A percentile compares a stretch with the other conserved stretches of the same genome.
Conservation (phyloP, 2,329 filamentous ascomycete genomes). For the Apiospora phragmitis region DNA sequence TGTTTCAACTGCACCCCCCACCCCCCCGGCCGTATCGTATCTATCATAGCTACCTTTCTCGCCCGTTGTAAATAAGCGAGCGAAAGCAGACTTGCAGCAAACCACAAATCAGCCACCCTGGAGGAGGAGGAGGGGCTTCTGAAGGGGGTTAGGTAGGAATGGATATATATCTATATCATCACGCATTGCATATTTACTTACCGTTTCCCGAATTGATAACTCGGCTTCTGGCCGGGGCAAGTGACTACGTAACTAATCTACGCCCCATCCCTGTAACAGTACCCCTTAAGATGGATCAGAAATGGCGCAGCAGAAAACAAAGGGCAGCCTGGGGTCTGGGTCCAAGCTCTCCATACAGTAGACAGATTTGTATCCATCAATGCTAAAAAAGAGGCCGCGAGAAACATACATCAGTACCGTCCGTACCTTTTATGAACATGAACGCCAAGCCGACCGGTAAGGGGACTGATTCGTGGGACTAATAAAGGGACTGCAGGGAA, state of each 20-base stretch:
- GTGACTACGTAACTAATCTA: constrained; percentile 14
- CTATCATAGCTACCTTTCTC: neutral
- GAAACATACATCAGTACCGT: neutral
- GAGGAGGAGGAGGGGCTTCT: neutral
- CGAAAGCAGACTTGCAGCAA: constrained; percentile 14
- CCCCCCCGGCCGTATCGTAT: constrained; percentile 7
- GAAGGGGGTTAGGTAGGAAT: neutral
- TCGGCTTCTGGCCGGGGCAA: neutral
- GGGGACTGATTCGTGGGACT: constrained; percentile 16
- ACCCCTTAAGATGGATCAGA: constrained; percentile 5
- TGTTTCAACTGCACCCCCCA: constrained; percentile 23
- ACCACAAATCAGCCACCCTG: neutral
- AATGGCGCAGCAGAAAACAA: constrained; percentile 1
- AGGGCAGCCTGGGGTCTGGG: neutral
- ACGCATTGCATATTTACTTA: neutral
- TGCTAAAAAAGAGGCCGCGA: neutral
- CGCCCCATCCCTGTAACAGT: constrained; percentile 12
- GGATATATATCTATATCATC: neutral
- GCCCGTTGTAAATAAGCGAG: constrained; percentile 4
- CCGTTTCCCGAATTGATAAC: neutral
- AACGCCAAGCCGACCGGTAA: constrained; percentile 15
- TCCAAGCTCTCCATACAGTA: neutral
- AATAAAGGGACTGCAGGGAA: constrained; percentile 11
- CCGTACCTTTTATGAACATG: neutral
- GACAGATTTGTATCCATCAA: constrained; percentile 6